Percentiles rank a stretch among this genome's conserved stretches.
Evolutionary conservation across 305 asterid genomes (phyloP).

Genomic region (Fraxinus sp.): DNA sequence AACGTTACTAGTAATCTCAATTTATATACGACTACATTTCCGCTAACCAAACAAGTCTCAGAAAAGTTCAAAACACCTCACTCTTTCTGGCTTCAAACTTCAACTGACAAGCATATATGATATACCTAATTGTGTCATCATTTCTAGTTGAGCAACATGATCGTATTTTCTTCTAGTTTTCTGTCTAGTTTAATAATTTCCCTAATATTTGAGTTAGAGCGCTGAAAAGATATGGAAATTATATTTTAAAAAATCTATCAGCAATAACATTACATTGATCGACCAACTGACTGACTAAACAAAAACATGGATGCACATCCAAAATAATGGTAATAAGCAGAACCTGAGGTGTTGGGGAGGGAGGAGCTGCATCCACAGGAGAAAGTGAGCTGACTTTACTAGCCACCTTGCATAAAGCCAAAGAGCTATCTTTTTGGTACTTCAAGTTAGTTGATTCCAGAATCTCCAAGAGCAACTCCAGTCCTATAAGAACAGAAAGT

Average conservation of each 20-base stretch:
- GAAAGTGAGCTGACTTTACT: constrained; percentile 80
- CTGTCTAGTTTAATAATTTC: not conserved
- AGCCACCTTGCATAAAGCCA: constrained; percentile 81
- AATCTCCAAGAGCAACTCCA: constrained; percentile 83
- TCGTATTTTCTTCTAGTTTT: not conserved
- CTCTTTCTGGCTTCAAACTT: not conserved
- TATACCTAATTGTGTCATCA: not conserved
- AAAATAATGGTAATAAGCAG: not conserved
- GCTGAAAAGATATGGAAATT: not conserved
- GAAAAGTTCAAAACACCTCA: not conserved
- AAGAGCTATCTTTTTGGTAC: constrained; percentile 73
- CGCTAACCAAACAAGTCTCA: not conserved
- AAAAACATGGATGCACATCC: constrained; percentile 10
- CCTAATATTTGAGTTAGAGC: not conserved
- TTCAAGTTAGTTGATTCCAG: constrained; percentile 63
- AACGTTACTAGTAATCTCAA: not conserved
- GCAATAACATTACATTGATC: not conserved
- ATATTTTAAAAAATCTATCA: not conserved
- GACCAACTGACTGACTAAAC: not conserved
- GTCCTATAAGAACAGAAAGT: constrained; percentile 48
- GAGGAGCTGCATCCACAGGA: constrained; percentile 95
- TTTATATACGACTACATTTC: not conserved
- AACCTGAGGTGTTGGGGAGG: constrained; percentile 93
- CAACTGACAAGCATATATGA: not conserved
- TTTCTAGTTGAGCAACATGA: not conserved